Evolutionary conservation across 352 stramenopile species (phyloP).

Genomic region (Phytophthora hybrid): DNA sequence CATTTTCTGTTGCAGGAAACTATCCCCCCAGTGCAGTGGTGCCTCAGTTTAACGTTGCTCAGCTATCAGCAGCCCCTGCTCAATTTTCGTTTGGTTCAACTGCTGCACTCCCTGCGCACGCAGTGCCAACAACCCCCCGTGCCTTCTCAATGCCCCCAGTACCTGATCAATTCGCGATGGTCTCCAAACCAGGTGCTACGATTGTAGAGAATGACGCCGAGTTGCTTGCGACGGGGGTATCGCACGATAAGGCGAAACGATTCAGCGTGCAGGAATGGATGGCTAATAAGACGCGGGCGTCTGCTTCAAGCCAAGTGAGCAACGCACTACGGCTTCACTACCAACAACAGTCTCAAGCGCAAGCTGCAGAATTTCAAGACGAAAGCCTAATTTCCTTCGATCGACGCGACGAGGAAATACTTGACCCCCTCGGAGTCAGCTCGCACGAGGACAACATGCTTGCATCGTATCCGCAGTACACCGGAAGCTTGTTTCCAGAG

Average conservation of each 20-base stretch:
- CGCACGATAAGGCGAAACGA: slow-evolving; percentile 67
- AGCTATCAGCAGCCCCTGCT: slow-evolving; percentile 9
- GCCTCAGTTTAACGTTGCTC: slow-evolving; percentile 7
- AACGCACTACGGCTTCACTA: slow-evolving; percentile 29
- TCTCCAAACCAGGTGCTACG: slow-evolving; percentile 26
- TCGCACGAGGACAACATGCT: slow-evolving; percentile 6
- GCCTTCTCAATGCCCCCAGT: slow-evolving; percentile 22
- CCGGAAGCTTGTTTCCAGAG: background rate
- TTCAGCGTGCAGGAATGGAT: slow-evolving; percentile 86
- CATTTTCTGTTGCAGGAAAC: slow-evolving; percentile 25
- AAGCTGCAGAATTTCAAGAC: slow-evolving; percentile 6
- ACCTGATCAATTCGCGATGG: slow-evolving; percentile 10
- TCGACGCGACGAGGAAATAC: slow-evolving; percentile 10
- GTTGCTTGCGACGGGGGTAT: slow-evolving; percentile 63
- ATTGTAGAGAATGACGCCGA: slow-evolving; percentile 60
- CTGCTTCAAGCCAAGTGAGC: slow-evolving; percentile 38
- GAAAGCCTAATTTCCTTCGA: slow-evolving; percentile 3
- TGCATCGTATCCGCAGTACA: slow-evolving; percentile 1
- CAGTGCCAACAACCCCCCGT: slow-evolving; percentile 10
- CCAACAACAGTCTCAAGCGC: slow-evolving; percentile 29
- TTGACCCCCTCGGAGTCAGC: slow-evolving; percentile 13
- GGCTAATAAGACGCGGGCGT: slow-evolving; percentile 59
- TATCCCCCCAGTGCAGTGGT: background rate
- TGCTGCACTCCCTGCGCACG: slow-evolving; percentile 12
- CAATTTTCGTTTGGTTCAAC: slow-evolving; percentile 34